Evolutionary conservation across 805 yeast species (phyloP).

Genomic region (Zygosaccharomyces kombuchaensis): DNA sequence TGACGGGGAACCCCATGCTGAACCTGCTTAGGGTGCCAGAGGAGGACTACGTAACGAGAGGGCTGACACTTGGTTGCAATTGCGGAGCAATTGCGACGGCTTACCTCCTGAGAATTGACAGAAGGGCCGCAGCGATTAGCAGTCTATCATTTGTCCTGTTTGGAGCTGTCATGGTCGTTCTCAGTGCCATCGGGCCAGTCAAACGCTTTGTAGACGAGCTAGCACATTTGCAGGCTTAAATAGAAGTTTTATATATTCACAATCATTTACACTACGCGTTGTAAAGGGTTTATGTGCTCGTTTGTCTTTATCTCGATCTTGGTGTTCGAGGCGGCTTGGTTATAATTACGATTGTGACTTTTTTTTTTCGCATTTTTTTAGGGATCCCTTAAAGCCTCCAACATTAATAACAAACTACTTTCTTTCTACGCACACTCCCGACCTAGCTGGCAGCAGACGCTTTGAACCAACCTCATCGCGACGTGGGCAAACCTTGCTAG

Average conservation of each 20-base stretch:
- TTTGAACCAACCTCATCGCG: background rate
- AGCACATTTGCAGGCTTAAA: slow-evolving; percentile 40
- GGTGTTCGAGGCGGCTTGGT: no score
- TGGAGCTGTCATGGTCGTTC: slow-evolving; percentile 68
- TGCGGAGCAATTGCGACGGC: slow-evolving; percentile 86
- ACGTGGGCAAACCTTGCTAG: background rate
- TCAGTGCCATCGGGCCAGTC: slow-evolving; percentile 56
- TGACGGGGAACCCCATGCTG: slow-evolving; percentile 52
- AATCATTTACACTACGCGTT: no score
- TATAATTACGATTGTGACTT: no score
- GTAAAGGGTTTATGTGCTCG: background rate
- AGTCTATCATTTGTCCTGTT: slow-evolving; percentile 65
- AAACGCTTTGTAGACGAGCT: slow-evolving; percentile 44
- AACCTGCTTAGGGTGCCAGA: slow-evolving; percentile 46
- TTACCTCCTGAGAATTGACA: slow-evolving; percentile 60
- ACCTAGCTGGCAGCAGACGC: background rate
- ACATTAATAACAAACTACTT: background rate
- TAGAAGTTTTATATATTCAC: background rate
- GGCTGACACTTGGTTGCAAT: slow-evolving; percentile 70
- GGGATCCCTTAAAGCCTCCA: background rate
- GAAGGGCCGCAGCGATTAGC: slow-evolving; percentile 78
- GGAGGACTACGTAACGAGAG: slow-evolving; percentile 69
- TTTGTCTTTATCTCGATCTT: background rate
- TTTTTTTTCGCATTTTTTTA: background rate
- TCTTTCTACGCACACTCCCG: background rate